Base-by-base conservation (phyloP, 192 early-diverging fungal genomes). In the Backusella tarrabulga region DNA sequence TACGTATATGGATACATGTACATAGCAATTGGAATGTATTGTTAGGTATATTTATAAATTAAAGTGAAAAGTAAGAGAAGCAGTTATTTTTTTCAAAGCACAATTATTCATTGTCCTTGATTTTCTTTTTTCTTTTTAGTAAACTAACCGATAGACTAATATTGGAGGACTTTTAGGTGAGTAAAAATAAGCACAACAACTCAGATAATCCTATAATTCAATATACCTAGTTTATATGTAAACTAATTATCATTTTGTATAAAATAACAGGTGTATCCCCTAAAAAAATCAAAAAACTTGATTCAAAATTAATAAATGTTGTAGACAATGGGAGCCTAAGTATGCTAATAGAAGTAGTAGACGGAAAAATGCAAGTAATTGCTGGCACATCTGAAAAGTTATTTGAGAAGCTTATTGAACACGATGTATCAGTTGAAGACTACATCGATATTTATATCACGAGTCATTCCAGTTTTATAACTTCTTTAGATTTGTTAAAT, bases 391-490 rank as follows among this genome's bases (percentile, higher is more conserved):
- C 87, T 9, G 90, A 90, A 14, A 93, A 91, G 35, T 63, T 94
- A 38, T 81, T 94, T 50, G 75, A 84, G 26, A 80, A 86, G 73
- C 75, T 63, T 63, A 63, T 94, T 40, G 90, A 89, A 2, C 88
- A 92, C 46, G 90, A 91, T 76, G 89, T 87, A 67, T 75, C 83
- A n/a, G 87, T 91, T 80, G 91, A 93, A 19, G 92, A 94, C 56
- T 94, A 89, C 83, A 85, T 93, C 19, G 92, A 91, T 76, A 83
- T 80, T 34, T 92, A 89, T 40, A 44, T 94, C 23, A 78, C 87
- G 15, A 87, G 77, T 6, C 90, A 93, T 69, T 76, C 86, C 15
- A 88, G 89, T 75, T 94, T 91, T 73, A 91, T 90, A 15, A 69
- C 80, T 4, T 89, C 91, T 0, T 72, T 79, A 60, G 86, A 86